Evolutionary conservation across 2,329 filamentous ascomycete genomes (phyloP).

Genomic region (Dactylonectria estremocensis): DNA sequence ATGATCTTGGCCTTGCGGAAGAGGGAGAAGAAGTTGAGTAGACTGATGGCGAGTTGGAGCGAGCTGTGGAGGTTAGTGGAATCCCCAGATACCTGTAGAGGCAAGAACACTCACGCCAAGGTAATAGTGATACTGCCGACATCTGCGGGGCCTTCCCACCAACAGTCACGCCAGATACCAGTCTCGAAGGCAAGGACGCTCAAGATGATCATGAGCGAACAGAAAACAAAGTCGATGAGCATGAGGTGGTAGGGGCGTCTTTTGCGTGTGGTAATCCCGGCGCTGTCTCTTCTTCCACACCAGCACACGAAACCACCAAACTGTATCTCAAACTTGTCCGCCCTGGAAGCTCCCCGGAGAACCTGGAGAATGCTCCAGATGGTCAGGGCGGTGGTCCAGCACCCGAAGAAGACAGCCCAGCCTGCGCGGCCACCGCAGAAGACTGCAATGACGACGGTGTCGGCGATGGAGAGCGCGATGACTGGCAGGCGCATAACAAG

Average conservation of each 20-base stretch:
- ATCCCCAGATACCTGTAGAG: not conserved
- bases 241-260: slow-evolving; percentile 32
- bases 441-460: slow-evolving; percentile 32
- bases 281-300: slow-evolving; percentile 28
- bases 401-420: slow-evolving; percentile 29
- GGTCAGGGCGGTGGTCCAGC: slow-evolving; percentile 29
- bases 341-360: slow-evolving; percentile 10
- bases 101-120: slow-evolving; percentile 36
- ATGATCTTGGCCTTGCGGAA: slow-evolving; percentile 40
- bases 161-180: slow-evolving; percentile 13
- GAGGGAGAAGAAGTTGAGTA: slow-evolving; percentile 37
- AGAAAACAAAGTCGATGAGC: slow-evolving; percentile 39
- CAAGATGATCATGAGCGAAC: slow-evolving; percentile 38
- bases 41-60: slow-evolving; percentile 32
- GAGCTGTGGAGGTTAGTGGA: slow-evolving; percentile 21
- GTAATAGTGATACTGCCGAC: slow-evolving; percentile 38
- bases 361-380: slow-evolving; percentile 34
- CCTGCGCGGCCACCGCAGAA: not conserved
- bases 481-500: slow-evolving; percentile 33
- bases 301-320: slow-evolving; percentile 42
- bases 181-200: slow-evolving; percentile 30
- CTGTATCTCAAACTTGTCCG: slow-evolving; percentile 41
- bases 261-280: not conserved
- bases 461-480: slow-evolving; percentile 36
- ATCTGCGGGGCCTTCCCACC: too few relatives aligned